Conservation (phyloP, 306 rosid genomes). For the Prunus mira region DNA sequence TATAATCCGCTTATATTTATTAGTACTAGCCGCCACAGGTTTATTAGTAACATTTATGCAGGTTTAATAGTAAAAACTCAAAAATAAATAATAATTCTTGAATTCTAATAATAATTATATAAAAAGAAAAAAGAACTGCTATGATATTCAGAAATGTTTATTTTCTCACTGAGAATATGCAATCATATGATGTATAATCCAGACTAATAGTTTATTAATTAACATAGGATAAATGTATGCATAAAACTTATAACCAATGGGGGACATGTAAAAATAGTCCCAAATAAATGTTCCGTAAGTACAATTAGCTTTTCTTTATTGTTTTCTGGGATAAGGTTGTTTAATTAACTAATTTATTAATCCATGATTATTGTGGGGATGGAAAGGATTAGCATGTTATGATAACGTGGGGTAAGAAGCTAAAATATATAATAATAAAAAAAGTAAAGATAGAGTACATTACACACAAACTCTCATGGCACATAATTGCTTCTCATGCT, state of each 20-base stretch:
- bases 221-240: not conserved
- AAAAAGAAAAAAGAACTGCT: no score
- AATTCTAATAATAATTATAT: no score
- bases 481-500: constrained; percentile 56
- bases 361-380: not conserved
- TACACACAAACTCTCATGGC: constrained; percentile 59
- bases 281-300: not conserved
- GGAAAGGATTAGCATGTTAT: constrained; percentile 9
- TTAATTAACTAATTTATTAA: not conserved
- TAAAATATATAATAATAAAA: not conserved
- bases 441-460: not conserved
- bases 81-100: no score
- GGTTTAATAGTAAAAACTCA: no score
- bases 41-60: no score
- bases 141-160: no score
- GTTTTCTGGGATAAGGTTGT: not conserved
- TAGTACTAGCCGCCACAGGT: no score
- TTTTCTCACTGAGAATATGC: no score
- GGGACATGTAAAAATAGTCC: not conserved
- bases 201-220: no score
- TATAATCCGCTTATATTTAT: no score
- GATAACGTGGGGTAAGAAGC: constrained; percentile 20
- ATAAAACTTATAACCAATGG: not conserved
- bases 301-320: not conserved
- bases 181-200: no score